A percentile compares a stretch with the other conserved stretches of the same genome.
Evolutionary conservation across 768 basidiomycete genomes (phyloP).

Genomic region (Panus rudis): DNA sequence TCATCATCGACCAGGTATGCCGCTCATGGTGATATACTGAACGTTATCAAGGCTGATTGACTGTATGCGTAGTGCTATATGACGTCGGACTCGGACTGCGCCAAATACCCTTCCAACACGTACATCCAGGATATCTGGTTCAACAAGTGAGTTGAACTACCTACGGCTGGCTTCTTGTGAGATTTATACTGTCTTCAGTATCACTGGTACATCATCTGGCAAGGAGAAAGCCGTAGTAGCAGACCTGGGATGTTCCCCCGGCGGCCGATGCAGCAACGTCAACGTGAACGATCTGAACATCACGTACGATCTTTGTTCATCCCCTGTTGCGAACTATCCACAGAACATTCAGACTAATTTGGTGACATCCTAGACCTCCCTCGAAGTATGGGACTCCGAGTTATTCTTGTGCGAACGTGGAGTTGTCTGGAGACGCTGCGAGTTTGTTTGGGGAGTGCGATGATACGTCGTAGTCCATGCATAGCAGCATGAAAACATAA

Average conservation of each 20-base stretch:
- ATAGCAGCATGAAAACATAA: no score
- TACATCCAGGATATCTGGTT: slow-evolving; percentile 53
- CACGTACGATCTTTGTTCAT: slow-evolving; percentile 26
- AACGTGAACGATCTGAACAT: slow-evolving; percentile 39
- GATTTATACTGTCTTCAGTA: slow-evolving; percentile 26
- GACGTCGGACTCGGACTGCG: slow-evolving; percentile 39
- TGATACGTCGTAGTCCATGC: slow-evolving; percentile 12
- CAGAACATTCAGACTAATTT: neutral
- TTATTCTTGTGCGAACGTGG: slow-evolving; percentile 47
- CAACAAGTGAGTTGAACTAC: slow-evolving; percentile 31
- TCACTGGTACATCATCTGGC: slow-evolving; percentile 51
- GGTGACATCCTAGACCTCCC: slow-evolving; percentile 21
- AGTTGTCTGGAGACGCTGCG: slow-evolving; percentile 36
- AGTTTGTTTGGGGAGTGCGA: slow-evolving; percentile 31
- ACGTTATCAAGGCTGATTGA: neutral
- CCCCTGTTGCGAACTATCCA: neutral
- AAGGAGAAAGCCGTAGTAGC: slow-evolving; percentile 41
- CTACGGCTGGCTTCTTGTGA: neutral
- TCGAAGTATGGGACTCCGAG: slow-evolving; percentile 33
- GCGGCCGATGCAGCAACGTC: slow-evolving; percentile 41
- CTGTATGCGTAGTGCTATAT: slow-evolving; percentile 37
- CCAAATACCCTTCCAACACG: slow-evolving; percentile 48
- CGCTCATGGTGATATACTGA: no score
- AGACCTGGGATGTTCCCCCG: slow-evolving; percentile 49
- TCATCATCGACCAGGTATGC: slow-evolving; percentile 50